Evolutionary conservation across 208 protist species (phyloP).

Genomic region (Naegleria fowleri): DNA sequence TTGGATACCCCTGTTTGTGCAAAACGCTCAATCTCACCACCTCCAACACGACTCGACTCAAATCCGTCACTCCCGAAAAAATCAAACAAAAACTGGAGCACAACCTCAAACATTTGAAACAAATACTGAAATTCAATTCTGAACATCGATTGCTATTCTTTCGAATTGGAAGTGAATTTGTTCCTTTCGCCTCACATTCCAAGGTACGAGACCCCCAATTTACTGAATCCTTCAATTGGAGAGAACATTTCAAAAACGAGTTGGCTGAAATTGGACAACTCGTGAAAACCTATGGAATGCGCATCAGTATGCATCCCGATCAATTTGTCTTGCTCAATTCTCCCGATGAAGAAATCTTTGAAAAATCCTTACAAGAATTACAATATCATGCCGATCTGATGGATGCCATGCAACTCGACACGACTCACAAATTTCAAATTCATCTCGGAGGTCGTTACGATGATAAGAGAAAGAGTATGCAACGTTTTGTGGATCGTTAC

Average conservation of each 20-base stretch:
- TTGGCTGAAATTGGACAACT: constrained; percentile 7
- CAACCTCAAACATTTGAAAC: neutral
- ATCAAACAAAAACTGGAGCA: neutral
- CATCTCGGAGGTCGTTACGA: neutral
- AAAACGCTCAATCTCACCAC: neutral
- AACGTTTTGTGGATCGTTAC: constrained; percentile 1
- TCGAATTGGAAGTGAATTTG: constrained; percentile 2
- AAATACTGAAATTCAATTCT: neutral
- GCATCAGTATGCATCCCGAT: constrained; percentile 13
- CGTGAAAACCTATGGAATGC: neutral
- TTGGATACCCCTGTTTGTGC: neutral
- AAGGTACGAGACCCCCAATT: neutral
- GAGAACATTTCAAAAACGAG: neutral
- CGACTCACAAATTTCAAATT: constrained; percentile 24
- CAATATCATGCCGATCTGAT: constrained; percentile 14
- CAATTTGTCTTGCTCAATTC: constrained; percentile 21
- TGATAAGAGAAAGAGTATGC: neutral
- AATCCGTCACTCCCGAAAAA: neutral
- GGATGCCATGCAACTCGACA: neutral
- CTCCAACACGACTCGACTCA: neutral
- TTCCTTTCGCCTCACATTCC: neutral
- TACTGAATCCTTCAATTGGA: neutral
- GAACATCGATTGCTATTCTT: neutral
- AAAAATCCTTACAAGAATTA: neutral
- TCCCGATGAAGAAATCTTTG: neutral